These are phyloP conservation scores for Penicillium nordicum DNA, from an alignment of 2,329 filamentous ascomycete genomes.

Conservation along the genomic window DNA sequence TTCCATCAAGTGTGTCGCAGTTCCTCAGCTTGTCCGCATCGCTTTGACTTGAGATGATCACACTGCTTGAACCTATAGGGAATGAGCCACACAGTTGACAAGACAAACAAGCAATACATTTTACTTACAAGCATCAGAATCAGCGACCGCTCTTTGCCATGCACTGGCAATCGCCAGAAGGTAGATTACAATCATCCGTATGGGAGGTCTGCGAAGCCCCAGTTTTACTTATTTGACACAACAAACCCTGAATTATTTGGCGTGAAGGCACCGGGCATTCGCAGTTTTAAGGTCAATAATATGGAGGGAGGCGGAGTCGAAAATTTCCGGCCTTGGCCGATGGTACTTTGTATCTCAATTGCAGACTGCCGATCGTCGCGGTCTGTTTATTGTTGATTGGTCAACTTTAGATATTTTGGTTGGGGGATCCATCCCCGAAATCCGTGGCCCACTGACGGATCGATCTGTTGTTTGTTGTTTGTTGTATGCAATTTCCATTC, in stretches of 20 bases:
- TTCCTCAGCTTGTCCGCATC: conserved; percentile 32
- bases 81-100: background rate
- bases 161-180: background rate
- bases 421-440: background rate
- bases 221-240: background rate
- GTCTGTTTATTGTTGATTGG: background rate
- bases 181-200: conserved; percentile 3
- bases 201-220: background rate
- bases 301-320: conserved; percentile 3
- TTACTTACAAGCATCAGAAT: conserved; percentile 10
- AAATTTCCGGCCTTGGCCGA: background rate
- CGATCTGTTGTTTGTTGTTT: no score
- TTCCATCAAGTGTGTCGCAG: conserved; percentile 42
- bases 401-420: background rate
- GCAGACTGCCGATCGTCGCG: background rate
- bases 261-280: background rate
- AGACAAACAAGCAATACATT: no score
- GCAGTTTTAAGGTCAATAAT: background rate
- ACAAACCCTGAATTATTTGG: background rate
- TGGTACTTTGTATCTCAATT: background rate
- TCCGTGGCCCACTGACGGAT: background rate
- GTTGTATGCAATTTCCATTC: background rate
- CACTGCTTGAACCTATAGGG: conserved; percentile 39
- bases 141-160: conserved; percentile 9
- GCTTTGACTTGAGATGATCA: conserved; percentile 41